Evolutionary conservation across 352 stramenopile species (phyloP).

Genomic region (Blastocystis sp.): DNA sequence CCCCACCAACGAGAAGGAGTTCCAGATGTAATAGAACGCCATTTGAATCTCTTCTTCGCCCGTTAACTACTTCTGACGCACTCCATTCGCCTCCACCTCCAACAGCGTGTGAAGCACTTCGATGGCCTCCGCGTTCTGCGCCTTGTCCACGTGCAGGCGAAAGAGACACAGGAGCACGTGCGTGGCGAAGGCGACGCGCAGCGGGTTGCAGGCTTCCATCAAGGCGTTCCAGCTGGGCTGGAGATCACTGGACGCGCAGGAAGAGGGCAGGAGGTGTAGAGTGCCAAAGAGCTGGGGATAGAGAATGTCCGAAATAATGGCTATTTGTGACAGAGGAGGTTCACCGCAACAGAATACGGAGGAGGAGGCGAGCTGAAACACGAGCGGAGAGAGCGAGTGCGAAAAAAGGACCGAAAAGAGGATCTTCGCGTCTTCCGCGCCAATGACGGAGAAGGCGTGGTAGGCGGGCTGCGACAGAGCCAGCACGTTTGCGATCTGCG

Average conservation of each 20-base stretch:
- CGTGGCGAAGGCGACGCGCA: constrained; percentile 24
- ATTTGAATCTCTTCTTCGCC: constrained; percentile 11
- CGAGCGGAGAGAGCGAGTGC: background rate
- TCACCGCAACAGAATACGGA: background rate
- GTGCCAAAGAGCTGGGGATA: background rate
- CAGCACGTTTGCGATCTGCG: constrained; percentile 7
- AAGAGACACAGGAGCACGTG: constrained; percentile 35
- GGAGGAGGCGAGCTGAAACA: background rate
- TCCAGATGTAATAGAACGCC: constrained; percentile 47
- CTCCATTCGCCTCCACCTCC: background rate
- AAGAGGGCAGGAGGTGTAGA: background rate
- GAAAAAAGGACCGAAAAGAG: constrained; percentile 17
- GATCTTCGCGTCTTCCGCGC: background rate
- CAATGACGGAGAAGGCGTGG: background rate
- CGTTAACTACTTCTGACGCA: background rate
- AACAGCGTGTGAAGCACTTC: background rate
- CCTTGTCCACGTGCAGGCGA: constrained; percentile 30
- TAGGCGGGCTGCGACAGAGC: too few species aligned
- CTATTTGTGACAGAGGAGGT: background rate
- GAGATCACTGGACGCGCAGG: background rate
- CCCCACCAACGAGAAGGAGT: background rate
- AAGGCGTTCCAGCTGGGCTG: constrained; percentile 7
- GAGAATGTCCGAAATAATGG: constrained; percentile 1
- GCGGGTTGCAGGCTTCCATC: background rate
- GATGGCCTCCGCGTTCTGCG: background rate